A percentile compares a stretch with the other conserved stretches of the same genome.
These are phyloP conservation scores for Hansenula lynferdii DNA, from an alignment of 1,139 yeast species.

Conservation along the genomic window DNA sequence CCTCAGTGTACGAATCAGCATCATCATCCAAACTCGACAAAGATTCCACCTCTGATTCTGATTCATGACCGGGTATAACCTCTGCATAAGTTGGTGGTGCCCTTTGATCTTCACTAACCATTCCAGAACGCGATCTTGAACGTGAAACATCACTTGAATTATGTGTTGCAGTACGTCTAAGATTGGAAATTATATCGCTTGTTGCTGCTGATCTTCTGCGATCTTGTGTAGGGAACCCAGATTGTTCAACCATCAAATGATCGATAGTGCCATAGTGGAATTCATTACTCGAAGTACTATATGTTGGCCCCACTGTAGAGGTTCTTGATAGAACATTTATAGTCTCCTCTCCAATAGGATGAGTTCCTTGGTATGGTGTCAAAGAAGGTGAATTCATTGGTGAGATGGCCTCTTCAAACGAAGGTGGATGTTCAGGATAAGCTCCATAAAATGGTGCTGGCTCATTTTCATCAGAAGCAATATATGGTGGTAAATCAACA, in stretches of 20 bases:
- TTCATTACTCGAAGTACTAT: too few species aligned
- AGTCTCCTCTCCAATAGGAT: conserved; percentile 12
- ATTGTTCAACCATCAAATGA: too few species aligned
- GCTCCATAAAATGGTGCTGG: conserved; percentile 32
- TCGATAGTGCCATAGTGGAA: conserved; percentile 19
- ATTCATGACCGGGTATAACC: conserved; percentile 4
- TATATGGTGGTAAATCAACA: conserved; percentile 68
- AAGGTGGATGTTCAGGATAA: conserved; percentile 39
- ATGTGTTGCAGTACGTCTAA: conserved; percentile 12
- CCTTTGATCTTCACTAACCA: too few species aligned
- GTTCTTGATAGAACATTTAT: conserved; percentile 14
- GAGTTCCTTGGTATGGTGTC: conserved; percentile 13
- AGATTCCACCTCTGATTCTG: background rate
- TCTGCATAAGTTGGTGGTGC: conserved; percentile 15
- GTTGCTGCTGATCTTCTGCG: conserved; percentile 12
- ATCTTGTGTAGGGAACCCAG: background rate
- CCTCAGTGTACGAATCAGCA: background rate
- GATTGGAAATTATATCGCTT: conserved; percentile 10
- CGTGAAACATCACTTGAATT: background rate
- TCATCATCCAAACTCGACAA: conserved; percentile 1
- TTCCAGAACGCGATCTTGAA: too few species aligned
- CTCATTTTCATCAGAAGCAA: conserved; percentile 5
- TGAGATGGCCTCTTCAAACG: conserved; percentile 56
- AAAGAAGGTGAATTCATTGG: conserved; percentile 16
- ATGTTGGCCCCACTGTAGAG: conserved; percentile 13